phyloP scores from a whole-genome alignment of 768 basidiomycete species.

The Pilatotrama ljubarskyi region DNA sequence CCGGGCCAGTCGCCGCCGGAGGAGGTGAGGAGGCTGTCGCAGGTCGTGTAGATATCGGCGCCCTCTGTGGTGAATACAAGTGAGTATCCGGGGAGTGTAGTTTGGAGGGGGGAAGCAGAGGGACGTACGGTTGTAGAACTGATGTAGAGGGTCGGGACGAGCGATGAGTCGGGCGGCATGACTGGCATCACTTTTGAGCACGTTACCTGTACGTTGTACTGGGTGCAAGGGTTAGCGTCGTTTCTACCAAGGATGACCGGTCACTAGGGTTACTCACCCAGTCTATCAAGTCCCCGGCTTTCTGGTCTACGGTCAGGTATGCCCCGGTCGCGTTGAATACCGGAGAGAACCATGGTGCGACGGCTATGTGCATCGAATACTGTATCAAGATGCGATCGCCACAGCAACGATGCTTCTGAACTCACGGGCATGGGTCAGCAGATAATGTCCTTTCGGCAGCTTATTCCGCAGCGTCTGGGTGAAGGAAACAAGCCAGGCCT shows the following conservation, averaged over 20 bases:
- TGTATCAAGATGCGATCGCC: no score
- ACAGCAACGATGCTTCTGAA: not conserved
- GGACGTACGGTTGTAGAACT: conserved; percentile 19
- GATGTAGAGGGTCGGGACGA: not conserved
- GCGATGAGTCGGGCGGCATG: not conserved
- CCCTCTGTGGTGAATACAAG: conserved; percentile 21
- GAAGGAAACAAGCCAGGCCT: conserved; percentile 27
- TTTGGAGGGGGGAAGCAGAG: not conserved
- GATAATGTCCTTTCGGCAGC: conserved; percentile 31
- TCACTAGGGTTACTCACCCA: conserved; percentile 35
- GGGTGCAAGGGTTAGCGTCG: not conserved
- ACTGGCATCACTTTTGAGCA: not conserved
- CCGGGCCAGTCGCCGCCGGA: conserved; percentile 41
- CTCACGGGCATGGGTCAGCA: conserved; percentile 29
- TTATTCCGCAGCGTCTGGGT: conserved; percentile 24
- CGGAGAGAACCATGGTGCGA: conserved; percentile 23
- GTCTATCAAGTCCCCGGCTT: conserved; percentile 57
- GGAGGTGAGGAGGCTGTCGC: conserved; percentile 36
- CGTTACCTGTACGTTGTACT: conserved; percentile 13
- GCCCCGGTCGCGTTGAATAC: conserved; percentile 41
- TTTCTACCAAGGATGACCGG: no score
- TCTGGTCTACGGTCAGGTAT: conserved; percentile 53
- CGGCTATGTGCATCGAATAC: conserved; percentile 17
- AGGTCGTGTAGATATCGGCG: conserved; percentile 33
- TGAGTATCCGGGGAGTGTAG: not conserved